Evolutionary conservation across 495 filamentous ascomycete genomes (phyloP), one percentile per base, ranked within the genome.

Genomic region (Hypomontagnella submonticulosa): DNA sequence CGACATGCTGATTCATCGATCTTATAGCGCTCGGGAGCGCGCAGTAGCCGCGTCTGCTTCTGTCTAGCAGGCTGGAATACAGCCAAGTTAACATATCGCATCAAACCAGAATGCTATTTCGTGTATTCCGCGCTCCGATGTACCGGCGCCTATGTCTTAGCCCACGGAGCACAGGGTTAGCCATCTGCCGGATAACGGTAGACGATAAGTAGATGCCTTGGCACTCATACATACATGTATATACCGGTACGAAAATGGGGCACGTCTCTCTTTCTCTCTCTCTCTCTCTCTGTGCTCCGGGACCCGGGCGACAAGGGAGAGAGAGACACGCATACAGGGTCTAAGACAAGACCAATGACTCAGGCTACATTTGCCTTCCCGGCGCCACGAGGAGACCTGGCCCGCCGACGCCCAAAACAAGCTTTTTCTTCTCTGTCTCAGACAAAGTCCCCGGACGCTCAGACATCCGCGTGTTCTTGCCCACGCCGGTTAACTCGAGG

Each of bases 311-410:
- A 27, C 23, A 27, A 27, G 23, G 23, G 47, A 32, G 32, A 8
- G 32, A 32, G 47, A 50, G 47, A 50, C 13, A 50, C 47, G 32
- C 36, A 33, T 33, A 50, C 19, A 37, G 19, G 47, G 16, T 10
- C 16, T 37, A 8, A 50, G 47, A 50, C 47, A 50, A 11, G 32
- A 37, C 13, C 47, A 16, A 36, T 37, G 32, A 50, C 15, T 11
- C 32, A 37, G 8, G 16, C 19, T 19, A 50, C 36, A 19, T 36
- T 36, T 20, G 32, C 30, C 32, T 1, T 36, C 47, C 23, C 23
- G 47, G 19, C 47, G 47, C 47, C 47, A 50, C 47, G 47, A 50
- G 47, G 47, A n/a, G 30, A 12, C 36, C 32, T 50, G 8, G 47
- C 47, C 32, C 15, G 9, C 10, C 15, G 16, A 33, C n/a, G 32